phyloP scores from a whole-genome alignment of 148 eudicot genomes.

The Chenopodium formosanum region DNA sequence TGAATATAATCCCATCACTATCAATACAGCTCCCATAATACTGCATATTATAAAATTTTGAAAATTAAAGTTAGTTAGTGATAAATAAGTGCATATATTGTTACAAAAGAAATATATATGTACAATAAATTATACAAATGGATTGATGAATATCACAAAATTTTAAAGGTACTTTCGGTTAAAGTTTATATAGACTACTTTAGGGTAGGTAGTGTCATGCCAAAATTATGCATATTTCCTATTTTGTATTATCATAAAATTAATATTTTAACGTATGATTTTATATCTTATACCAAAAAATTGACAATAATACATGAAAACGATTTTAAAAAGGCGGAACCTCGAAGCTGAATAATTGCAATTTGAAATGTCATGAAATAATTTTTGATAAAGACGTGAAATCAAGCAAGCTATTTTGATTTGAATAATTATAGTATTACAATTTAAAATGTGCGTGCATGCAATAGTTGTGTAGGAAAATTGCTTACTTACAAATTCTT shows the following conservation, averaged over 20 bases:
- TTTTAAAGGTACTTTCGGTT: conserved; percentile 25
- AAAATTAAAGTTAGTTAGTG: conserved; percentile 3
- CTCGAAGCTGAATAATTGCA: neutral
- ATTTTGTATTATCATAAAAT: neutral
- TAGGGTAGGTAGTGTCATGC: conserved; percentile 5
- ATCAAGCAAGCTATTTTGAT: too few species aligned
- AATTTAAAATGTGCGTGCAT: neutral
- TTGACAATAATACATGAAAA: conserved; percentile 7
- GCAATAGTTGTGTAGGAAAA: neutral
- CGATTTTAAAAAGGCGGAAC: conserved; percentile 10
- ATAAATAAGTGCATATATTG: neutral
- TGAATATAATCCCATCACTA: conserved; percentile 71
- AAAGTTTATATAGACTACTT: conserved; percentile 14
- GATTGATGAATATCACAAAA: conserved; percentile 18
- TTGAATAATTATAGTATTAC: neutral
- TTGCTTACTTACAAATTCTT: neutral
- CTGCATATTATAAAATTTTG: conserved; percentile 30
- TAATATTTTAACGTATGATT: neutral
- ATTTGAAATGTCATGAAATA: neutral
- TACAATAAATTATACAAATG: neutral
- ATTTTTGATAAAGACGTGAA: conserved; percentile 1
- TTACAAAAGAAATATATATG: neutral
- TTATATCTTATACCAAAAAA: neutral
- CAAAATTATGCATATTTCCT: conserved; percentile 1
- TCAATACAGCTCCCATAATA: conserved; percentile 60